Conservation (phyloP, 108 stramenopile species). For the Nitzschia putrida region DNA sequence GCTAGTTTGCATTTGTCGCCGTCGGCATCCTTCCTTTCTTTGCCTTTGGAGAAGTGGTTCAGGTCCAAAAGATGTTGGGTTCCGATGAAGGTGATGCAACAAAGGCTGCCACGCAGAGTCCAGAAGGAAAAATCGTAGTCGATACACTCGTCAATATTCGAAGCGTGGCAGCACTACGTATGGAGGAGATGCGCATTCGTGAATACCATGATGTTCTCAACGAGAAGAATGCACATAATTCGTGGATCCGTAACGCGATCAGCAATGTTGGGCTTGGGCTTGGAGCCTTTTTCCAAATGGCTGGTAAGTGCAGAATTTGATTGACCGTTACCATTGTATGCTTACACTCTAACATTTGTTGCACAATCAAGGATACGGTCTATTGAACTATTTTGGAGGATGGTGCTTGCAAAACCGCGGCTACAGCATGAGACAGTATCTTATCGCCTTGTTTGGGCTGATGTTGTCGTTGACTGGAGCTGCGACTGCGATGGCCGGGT, state of each 20-base stretch:
- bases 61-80: conserved; percentile 50
- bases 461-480: conserved; percentile 70
- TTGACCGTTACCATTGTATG: neutral
- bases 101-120: conserved; percentile 26
- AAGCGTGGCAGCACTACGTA: conserved; percentile 50
- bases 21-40: conserved; percentile 53
- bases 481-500: conserved; percentile 47
- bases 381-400: conserved; percentile 70
- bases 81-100: conserved; percentile 48
- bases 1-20: conserved; percentile 18
- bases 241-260: conserved; percentile 30
- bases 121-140: conserved; percentile 50
- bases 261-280: conserved; percentile 27
- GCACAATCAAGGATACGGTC: conserved; percentile 20
- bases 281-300: conserved; percentile 29
- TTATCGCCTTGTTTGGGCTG: conserved; percentile 65
- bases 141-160: conserved; percentile 55
- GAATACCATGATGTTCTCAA: conserved; percentile 33
- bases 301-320: conserved; percentile 29
- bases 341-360: neutral
- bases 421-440: conserved; percentile 51
- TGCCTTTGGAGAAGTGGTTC: conserved; percentile 50
- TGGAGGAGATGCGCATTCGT: conserved; percentile 32
- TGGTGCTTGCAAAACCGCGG: conserved; percentile 44
- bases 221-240: neutral